Evolutionary conservation across 2,329 filamentous ascomycete genomes (phyloP), one percentile per base, ranked within the genome.

Genomic region (Ustilaginoidea virens): DNA sequence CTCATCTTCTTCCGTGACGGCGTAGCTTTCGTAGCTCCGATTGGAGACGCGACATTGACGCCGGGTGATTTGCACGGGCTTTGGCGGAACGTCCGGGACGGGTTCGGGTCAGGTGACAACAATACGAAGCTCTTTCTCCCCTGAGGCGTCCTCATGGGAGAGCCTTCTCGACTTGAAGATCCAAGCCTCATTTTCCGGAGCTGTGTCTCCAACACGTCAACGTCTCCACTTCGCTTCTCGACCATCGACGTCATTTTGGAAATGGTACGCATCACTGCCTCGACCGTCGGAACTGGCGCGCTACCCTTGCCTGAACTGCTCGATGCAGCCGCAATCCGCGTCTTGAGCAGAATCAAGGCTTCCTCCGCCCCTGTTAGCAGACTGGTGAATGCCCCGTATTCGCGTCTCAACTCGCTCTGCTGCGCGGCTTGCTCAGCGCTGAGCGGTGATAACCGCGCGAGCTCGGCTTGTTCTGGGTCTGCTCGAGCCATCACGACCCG

Each of bases 181-280:
- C 53, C 51, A 8, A 81, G 53, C 5, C 67, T 66, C 14, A 92
- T 54, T 47, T 74, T 81, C 34, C 79, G 74, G 57, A 98, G 72
- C 48, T 93, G 81, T 27, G 75, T 71, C 55, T 96, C 90, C 18
- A 96, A 65, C 5, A 93, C 72, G 48, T 93, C 83, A 29, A 98
- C 74, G 43, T 96, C 87, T 33, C 78, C 81, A 46, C 80, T 90
- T 48, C 82, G 80, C 56, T 83, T 82, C 60, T 96, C 82, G 0
- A 80, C 80, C 77, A 94, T 87, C 34, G 63, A 69, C 19, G 86
- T 94, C 79, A 98, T 86, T 47, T 90, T 93, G 33, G 65, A 63
- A 39, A 98, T 92, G 1, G 90, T 98, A 34, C 80, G 81, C 40
- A 86, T 77, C 13, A 98, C 81, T 1, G 83, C 82, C 42, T 94